Evolutionary conservation across 139 green algal genomes (phyloP), one percentile per base, ranked within the genome.

Genomic region (Raphidocelis subcapitata): DNA sequence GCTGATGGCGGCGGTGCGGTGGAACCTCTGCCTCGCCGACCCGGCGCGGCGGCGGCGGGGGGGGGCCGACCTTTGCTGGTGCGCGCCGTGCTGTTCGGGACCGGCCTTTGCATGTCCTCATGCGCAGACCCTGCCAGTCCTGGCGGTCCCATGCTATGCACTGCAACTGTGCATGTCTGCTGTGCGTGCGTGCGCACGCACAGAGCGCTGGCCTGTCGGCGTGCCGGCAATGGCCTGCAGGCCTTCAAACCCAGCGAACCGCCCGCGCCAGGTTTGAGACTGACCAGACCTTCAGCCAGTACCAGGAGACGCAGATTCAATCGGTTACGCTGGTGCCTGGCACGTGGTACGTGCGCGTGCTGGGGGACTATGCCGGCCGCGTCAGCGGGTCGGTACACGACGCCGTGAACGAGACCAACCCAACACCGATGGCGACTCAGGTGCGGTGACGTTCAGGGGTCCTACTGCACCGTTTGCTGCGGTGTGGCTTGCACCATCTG

Each of bases 11-110:
- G 81, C 86, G 31, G 88, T 83, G 18, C 79, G 65, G 36, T 93
- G 86, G 86, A 92, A 92, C 57, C 69, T 92, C 47, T 92, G 87
- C 69, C 62, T 90, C 44, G 79, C 87, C 47, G 87, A 92, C 65
- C 51, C 75, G 1, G 55, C 47, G 4, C 71, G 84, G 15, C 23
- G 68, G 2, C 70, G 71, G 47, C 69, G 85, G 0, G 88, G 86
- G 14, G 79, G 88, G 51, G 72, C 82, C 2, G 84, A 89, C 49
- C 73, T 93, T 10, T 91, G 88, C 86, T 92, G 87, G 87, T 92
- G 60, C 56, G 84, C 18, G 15, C 10, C 18, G 3, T n/a, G 56
- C 5, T 12, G 57, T 31, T 15, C 0, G 4, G 54, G 33, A 2
- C 31, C 65, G 49, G 49, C 16, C 37, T n/a, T 60, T 37, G 1